Evolutionary conservation across 495 filamentous ascomycete genomes (phyloP), one percentile per base, ranked within the genome.

Genomic region (Chaetomium tenue): DNA sequence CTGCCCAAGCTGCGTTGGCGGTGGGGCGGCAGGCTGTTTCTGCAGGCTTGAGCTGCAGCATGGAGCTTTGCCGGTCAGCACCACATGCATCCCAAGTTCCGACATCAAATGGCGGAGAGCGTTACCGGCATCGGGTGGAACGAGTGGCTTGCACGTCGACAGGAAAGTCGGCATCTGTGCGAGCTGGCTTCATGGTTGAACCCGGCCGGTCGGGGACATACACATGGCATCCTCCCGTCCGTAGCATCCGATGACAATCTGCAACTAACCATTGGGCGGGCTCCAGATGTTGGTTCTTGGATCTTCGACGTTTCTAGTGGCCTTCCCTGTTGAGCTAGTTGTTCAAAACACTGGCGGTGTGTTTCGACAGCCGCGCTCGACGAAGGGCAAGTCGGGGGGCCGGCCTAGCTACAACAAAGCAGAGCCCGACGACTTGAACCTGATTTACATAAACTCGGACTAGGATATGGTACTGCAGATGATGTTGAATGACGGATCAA

Each of bases 1-100:
- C 33, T 33, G 26, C 52, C 52, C 33, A 11, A 12, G 71, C 60
- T 73, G 71, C 57, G 69, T 65, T 73, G 71, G 68, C 71, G 71
- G 71, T 73, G 71, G 71, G 66, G 68, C 62, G 65, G 68, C 52
- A 54, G 28, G 37, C 60, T 51, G 28, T 42, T 20, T 39, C 62
- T 63, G 66, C 66, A 68, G 57, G n/a, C 26, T 22, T 37, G 30
- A 58, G 18, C 23, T 42, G 26, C 9, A 39, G 25, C 16, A 3
- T 30, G 28, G 28, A 39, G 26, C 15, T 61, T 23, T 7, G 48
- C 63, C 55, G 59, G 30, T 64, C 56, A 60, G 37, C 37, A 39
- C 61, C 37, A 39, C 61, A 42, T n/a, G 4, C 37, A 40, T 22
- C 9, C 46, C 20, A 18, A 63, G 37, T 37, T 25, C 37, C 22